These are phyloP conservation scores for Ustilago tritici DNA, from an alignment of 1,284 basidiomycete species.

Conservation along the genomic window DNA sequence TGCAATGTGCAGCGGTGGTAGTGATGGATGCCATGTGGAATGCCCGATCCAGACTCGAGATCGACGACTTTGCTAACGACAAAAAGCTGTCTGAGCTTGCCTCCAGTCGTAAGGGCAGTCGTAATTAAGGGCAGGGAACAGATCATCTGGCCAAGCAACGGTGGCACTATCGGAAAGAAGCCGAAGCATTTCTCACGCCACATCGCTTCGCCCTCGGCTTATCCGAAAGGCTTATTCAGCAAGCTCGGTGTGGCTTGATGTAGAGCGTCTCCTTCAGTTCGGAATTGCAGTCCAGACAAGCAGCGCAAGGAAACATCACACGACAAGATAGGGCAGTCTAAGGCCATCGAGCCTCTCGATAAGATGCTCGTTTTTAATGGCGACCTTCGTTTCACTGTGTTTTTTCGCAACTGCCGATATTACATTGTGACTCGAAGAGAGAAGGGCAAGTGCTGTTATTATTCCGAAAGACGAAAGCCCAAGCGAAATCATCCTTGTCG, in stretches of 20 bases:
- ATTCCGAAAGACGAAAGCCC: conserved; percentile 10
- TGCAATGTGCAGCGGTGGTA: not conserved
- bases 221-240: not conserved
- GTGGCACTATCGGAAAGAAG: not conserved
- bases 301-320: not conserved
- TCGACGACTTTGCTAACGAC: too few species aligned
- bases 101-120: too few species aligned
- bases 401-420: conserved; percentile 31
- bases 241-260: not conserved
- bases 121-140: too few species aligned
- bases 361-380: not conserved
- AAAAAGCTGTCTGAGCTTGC: too few species aligned
- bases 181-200: not conserved
- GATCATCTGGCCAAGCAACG: too few species aligned
- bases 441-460: not conserved
- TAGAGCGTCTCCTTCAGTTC: too few species aligned
- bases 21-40: not conserved
- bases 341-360: not conserved
- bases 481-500: conserved; percentile 10
- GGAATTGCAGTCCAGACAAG: too few species aligned
- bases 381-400: conserved; percentile 17
- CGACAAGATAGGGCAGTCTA: not conserved
- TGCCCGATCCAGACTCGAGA: too few species aligned
- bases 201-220: not conserved
- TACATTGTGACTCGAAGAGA: conserved; percentile 18